Conservation (phyloP, 805 yeast species). For the Sugiyamaella smithiae region DNA sequence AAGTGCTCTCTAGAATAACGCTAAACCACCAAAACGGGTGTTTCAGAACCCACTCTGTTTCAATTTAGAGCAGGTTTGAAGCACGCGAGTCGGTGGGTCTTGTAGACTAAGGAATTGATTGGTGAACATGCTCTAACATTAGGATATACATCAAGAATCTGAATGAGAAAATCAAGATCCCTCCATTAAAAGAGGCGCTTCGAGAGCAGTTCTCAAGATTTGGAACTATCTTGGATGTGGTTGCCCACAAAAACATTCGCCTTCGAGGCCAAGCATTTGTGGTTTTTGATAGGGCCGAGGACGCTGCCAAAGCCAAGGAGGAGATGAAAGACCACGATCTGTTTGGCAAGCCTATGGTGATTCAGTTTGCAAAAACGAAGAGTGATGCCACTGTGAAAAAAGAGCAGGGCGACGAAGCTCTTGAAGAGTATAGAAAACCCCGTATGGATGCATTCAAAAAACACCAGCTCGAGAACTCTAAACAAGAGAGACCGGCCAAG, state of each 20-base stretch:
- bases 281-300: conserved; percentile 44
- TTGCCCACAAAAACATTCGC: conserved; percentile 58
- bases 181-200: conserved; percentile 48
- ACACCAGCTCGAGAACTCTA: neutral
- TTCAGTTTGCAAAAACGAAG: conserved; percentile 46
- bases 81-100: too few species aligned
- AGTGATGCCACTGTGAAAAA: conserved; percentile 48
- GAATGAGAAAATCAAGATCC: conserved; percentile 62
- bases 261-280: conserved; percentile 84
- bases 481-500: conserved; percentile 4
- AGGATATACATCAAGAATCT: conserved; percentile 64
- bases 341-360: conserved; percentile 48
- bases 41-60: too few species aligned
- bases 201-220: conserved; percentile 41
- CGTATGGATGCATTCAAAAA: conserved; percentile 20
- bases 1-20: too few species aligned
- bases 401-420: conserved; percentile 29
- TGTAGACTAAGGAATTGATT: too few species aligned
- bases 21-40: too few species aligned
- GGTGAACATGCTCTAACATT: too few species aligned
- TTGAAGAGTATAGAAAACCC: conserved; percentile 25
- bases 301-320: conserved; percentile 48
- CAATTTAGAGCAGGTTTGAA: too few species aligned
- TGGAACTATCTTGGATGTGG: conserved; percentile 50
- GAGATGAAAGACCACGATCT: conserved; percentile 42